Conservation (phyloP, 1,139 yeast species). For the Kluyveromyces sp. region DNA sequence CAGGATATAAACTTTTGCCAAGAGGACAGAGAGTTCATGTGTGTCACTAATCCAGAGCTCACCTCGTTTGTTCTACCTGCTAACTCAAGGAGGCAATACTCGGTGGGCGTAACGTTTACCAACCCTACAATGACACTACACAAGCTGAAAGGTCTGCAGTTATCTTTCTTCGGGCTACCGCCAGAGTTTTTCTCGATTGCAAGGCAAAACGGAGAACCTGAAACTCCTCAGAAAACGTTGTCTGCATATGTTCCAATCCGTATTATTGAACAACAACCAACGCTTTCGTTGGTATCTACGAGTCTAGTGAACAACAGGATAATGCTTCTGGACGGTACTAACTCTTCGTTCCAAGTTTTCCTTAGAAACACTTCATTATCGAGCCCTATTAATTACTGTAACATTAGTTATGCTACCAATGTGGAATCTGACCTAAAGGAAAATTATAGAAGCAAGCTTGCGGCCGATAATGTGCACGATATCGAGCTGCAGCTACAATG, state of each 20-base stretch:
- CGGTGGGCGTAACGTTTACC: conserved; percentile 40
- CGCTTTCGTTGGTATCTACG: conserved; percentile 21
- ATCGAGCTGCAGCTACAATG: conserved; percentile 23
- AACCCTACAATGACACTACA: conserved; percentile 35
- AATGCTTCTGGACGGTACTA: conserved; percentile 77
- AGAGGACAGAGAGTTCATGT: conserved; percentile 31
- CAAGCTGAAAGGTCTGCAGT: conserved; percentile 38
- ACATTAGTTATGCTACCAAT: conserved; percentile 21
- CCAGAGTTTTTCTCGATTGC: conserved; percentile 21
- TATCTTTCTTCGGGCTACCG: conserved; percentile 44
- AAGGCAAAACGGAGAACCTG: conserved; percentile 3
- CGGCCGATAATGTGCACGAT: conserved; percentile 24
- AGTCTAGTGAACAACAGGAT: conserved; percentile 21
- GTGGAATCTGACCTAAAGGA: conserved; percentile 22
- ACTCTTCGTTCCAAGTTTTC: conserved; percentile 42
- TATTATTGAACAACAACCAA: conserved; percentile 30
- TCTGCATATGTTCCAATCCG: conserved; percentile 13
- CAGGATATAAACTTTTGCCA: conserved; percentile 42
- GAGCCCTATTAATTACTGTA: conserved; percentile 23
- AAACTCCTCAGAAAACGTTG: conserved; percentile 7
- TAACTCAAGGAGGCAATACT: conserved; percentile 35
- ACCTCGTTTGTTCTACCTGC: conserved; percentile 37
- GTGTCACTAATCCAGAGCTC: conserved; percentile 17
- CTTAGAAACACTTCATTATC: conserved; percentile 43
- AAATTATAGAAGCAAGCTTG: conserved; percentile 28